Conservation (phyloP, 306 rosid species). For the Dryas octopetala region DNA sequence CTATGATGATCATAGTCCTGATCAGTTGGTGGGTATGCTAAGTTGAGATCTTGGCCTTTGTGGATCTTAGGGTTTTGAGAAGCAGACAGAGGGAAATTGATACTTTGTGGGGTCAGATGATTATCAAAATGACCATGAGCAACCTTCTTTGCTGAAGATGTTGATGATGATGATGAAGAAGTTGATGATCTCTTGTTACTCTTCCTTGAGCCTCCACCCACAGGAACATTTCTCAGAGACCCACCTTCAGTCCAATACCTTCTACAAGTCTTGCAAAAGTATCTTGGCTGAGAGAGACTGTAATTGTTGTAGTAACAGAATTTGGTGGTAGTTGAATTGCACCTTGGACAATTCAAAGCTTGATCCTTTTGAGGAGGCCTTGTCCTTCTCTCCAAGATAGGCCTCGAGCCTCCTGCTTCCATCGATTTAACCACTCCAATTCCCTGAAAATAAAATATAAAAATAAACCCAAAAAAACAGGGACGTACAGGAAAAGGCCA, state of each 20-base stretch:
- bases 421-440: conserved; percentile 49
- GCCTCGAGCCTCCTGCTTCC: conserved; percentile 55
- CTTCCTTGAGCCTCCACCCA: conserved; percentile 96
- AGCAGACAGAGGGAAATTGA: conserved; percentile 40
- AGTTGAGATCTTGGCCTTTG: conserved; percentile 86
- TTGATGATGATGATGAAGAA: conserved; percentile 34
- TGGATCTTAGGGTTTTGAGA: conserved; percentile 70
- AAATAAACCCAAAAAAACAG: conserved; percentile 16
- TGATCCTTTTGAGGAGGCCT: conserved; percentile 80
- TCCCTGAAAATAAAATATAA: conserved; percentile 34
- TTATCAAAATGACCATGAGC: conserved; percentile 23
- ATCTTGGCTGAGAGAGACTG: conserved; percentile 93
- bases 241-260: conserved; percentile 99
- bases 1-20: conserved; percentile 33
- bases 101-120: conserved; percentile 25
- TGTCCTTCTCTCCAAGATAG: conserved; percentile 63
- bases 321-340: conserved; percentile 92
- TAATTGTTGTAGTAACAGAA: conserved; percentile 97
- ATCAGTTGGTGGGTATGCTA: conserved; percentile 57
- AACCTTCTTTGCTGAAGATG: conserved; percentile 44
- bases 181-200: conserved; percentile 66
- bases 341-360: conserved; percentile 92
- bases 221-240: conserved; percentile 90
- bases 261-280: conserved; percentile 90
- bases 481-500: conserved; percentile 25